These are phyloP conservation scores for Tephrocybe sp. DNA, from an alignment of 768 basidiomycete species.

Conservation along the genomic window DNA sequence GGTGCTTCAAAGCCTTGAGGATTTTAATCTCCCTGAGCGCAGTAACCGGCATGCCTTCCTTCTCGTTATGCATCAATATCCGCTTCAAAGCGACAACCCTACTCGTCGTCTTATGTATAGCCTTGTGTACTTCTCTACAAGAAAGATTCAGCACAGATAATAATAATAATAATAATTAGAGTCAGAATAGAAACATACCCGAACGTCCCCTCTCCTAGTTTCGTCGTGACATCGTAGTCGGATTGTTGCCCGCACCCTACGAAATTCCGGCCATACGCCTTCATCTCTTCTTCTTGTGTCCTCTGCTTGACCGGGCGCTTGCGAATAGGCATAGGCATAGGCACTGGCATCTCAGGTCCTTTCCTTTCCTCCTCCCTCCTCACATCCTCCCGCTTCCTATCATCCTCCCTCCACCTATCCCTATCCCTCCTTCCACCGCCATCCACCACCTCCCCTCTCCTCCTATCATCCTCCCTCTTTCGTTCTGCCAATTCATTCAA, in stretches of 20 bases:
- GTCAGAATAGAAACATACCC: conserved; percentile 55
- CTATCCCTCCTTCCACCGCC: background rate
- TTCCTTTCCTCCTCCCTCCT: conserved; percentile 16
- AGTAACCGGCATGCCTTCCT: conserved; percentile 96
- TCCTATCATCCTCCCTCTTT: background rate
- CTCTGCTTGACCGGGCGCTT: conserved; percentile 47
- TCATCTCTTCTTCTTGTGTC: conserved; percentile 60
- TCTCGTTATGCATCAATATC: conserved; percentile 94
- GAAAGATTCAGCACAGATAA: conserved; percentile 7
- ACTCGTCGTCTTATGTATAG: conserved; percentile 59
- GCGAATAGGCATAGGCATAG: conserved; percentile 22
- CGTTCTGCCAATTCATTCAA: conserved; percentile 7
- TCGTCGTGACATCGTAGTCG: conserved; percentile 80
- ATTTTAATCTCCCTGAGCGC: conserved; percentile 97
- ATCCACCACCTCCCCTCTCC: background rate
- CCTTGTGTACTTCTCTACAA: conserved; percentile 89
- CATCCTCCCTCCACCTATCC: background rate
- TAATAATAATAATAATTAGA: conserved; percentile 9
- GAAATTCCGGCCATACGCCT: conserved; percentile 66
- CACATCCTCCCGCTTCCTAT: conserved; percentile 1
- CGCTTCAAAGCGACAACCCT: conserved; percentile 84
- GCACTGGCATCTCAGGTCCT: conserved; percentile 22
- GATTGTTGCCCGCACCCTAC: conserved; percentile 65
- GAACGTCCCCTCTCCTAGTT: conserved; percentile 96
- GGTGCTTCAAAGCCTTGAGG: conserved; percentile 84